Percentiles rank a stretch among this genome's conserved stretches.
Conservation (phyloP, 371 early-diverging fungal species). For the Capillidium rhysosporum region DNA sequence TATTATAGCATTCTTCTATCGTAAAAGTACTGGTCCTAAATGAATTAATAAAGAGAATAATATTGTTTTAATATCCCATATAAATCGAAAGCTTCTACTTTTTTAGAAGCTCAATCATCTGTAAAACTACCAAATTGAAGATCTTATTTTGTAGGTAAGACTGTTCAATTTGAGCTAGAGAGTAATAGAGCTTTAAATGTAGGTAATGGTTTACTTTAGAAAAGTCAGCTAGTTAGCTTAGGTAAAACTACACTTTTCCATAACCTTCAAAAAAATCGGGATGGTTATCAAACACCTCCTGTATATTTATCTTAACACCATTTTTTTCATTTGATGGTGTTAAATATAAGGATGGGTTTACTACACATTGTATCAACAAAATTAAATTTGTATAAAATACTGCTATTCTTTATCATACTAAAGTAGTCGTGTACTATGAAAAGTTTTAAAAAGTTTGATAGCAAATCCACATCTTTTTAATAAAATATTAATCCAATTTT, state of each 20-base stretch:
- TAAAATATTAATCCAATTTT: background rate
- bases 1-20: background rate
- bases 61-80: background rate
- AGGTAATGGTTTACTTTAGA: background rate
- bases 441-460: background rate
- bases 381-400: background rate
- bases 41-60: background rate
- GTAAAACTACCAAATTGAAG: background rate
- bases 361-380: background rate
- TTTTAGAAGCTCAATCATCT: background rate
- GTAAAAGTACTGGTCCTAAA: background rate
- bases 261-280: background rate
- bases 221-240: background rate
- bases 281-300: background rate
- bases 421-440: background rate
- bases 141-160: background rate
- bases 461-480: background rate
- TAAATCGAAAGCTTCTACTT: background rate
- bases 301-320: no score
- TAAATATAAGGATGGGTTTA: background rate
- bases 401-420: background rate
- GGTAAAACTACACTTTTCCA: background rate
- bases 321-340: background rate
- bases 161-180: background rate
- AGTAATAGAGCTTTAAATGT: background rate